phyloP scores from a whole-genome alignment of 2,329 filamentous ascomycete genomes.

The Diplodia mutila region DNA sequence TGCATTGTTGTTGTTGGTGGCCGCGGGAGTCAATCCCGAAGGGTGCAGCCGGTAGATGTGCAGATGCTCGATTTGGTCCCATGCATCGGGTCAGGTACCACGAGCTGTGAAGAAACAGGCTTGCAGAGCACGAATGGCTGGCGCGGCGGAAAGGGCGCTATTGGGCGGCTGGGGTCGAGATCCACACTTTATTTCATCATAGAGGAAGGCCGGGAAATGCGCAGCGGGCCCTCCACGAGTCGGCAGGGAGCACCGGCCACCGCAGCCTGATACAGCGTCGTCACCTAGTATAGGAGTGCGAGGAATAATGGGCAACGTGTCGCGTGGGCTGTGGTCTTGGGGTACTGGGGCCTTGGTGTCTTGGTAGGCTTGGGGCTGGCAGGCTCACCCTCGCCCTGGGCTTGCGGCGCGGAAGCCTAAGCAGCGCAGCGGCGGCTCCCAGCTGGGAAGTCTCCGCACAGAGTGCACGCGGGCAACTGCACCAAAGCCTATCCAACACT shows the following conservation, averaged over 20 bases:
- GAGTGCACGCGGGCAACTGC: constrained; percentile 14
- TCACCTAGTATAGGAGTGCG: not conserved
- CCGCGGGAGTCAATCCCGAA: not conserved
- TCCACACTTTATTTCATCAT: not conserved
- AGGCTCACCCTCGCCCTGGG: not conserved
- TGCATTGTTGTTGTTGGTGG: not conserved
- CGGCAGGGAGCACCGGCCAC: not conserved
- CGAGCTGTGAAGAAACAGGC: not conserved
- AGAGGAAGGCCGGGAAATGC: not conserved
- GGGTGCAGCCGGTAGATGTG: not conserved
- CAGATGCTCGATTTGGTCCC: too few species aligned
- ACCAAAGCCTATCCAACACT: constrained; percentile 19
- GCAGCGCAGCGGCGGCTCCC: not conserved
- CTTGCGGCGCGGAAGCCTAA: not conserved
- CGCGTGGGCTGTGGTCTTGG: too few species aligned
- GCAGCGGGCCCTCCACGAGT: not conserved
- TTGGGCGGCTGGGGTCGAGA: not conserved
- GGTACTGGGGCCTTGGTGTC: too few species aligned
- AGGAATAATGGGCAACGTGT: too few species aligned
- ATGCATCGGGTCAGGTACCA: not conserved
- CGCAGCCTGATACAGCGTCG: not conserved
- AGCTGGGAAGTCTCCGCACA: not conserved
- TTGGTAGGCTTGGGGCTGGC: too few species aligned
- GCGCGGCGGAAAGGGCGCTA: not conserved
- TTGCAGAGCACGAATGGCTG: not conserved